Evolutionary conservation across 345 rosid genomes (phyloP).

Genomic region (Acer saccharum): DNA sequence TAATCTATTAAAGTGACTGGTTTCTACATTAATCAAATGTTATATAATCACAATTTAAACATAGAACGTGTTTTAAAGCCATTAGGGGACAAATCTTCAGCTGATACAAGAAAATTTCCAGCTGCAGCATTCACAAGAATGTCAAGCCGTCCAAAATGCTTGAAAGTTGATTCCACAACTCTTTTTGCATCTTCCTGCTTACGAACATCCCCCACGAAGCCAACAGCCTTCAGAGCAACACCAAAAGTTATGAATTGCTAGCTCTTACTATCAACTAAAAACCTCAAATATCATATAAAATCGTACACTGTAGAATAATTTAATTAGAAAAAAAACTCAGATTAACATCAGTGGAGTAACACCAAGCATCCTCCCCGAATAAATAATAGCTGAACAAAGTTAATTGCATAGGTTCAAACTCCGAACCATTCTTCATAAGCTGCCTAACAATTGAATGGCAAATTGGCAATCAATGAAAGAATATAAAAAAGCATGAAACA

Average conservation of each 20-base stretch:
- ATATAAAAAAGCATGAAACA: not conserved
- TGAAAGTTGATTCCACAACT: conserved; percentile 68
- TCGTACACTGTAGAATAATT: not conserved
- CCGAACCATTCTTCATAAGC: not conserved
- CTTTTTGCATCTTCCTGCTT: conserved; percentile 70
- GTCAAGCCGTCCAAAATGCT: conserved; percentile 64
- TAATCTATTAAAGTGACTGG: not conserved
- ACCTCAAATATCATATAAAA: not conserved
- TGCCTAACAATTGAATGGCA: not conserved
- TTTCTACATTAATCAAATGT: not conserved
- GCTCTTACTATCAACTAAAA: not conserved
- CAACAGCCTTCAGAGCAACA: conserved; percentile 55
- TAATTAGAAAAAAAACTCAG: not conserved
- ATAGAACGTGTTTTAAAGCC: conserved; percentile 76
- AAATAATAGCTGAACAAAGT: not conserved
- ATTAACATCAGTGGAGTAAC: not conserved
- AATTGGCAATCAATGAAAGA: not conserved
- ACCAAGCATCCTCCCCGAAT: not conserved
- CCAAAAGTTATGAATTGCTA: not conserved
- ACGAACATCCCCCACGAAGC: conserved; percentile 88
- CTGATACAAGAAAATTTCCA: conserved; percentile 71
- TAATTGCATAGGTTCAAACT: not conserved
- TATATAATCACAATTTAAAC: not conserved
- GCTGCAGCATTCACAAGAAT: conserved; percentile 83
- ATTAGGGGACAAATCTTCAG: conserved; percentile 84